Evolutionary conservation across 2,329 filamentous ascomycete genomes (phyloP), one percentile per base, ranked within the genome.

Genomic region (Penicillium sp.): DNA sequence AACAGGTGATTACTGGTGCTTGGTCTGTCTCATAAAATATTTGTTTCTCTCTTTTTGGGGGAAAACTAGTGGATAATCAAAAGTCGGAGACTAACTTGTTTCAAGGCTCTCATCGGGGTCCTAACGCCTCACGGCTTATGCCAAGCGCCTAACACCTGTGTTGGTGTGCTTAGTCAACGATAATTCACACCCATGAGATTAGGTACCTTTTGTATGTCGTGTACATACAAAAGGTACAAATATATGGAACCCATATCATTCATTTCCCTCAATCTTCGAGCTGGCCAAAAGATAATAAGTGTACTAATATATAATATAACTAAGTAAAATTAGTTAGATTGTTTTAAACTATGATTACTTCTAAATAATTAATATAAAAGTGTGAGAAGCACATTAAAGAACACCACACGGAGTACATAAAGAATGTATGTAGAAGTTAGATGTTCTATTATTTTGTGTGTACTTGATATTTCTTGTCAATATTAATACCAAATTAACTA

Each of bases 41-140:
- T 12, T 33, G 31, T 33, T 33, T 19, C 17, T n/a, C n/a, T 4
- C 12, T 33, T 33, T 17, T 48, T 19, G 9, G 6, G 19, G 19
- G 1, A 0, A 44, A 29, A 31, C 12, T 9, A 49, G 50, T 44
- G 41, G 50, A 53, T 41, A 31, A 23, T 42, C 17, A 29, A 41
- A 55, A 49, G 38, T 49, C 36, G 21, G 44, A 36, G 44, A 25
- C 52, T 54, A 54, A 49, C 44, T 27, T 42, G n/a, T 49, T 49
- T 35, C 27, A 35, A 12, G 45, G 1, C 19, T 33, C 31, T 33
- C 33, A 17, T 35, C 17, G 4, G 13, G 2, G 29, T 21, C 6
- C 45, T 48, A 33, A 21, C 45, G 44, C 17, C 17, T 45, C 17
- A 3, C 10, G 41, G 41, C 15, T 27, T n/a, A n/a, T 19, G 38